Conservation (phyloP, 2,329 filamentous ascomycete genomes). For the Beauveria bassiana region DNA sequence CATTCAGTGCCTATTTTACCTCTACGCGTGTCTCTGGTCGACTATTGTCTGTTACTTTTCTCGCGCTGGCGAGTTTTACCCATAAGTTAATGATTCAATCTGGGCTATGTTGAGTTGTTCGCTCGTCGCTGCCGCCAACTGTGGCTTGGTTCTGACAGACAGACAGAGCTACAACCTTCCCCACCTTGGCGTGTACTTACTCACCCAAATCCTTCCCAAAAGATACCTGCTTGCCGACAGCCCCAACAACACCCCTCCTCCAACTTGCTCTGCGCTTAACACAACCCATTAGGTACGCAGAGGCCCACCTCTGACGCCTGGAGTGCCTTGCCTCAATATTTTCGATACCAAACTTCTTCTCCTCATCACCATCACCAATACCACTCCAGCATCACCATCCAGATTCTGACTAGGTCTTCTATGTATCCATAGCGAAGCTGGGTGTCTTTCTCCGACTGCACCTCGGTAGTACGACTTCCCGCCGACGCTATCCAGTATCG, state of each 20-base stretch:
- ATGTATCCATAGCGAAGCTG: constrained; percentile 4
- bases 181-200: background rate
- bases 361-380: constrained; percentile 15
- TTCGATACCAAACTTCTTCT: constrained; percentile 12
- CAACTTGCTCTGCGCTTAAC: background rate
- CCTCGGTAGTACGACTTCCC: background rate
- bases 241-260: background rate
- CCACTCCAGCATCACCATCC: constrained; percentile 3
- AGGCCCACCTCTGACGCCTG: constrained; percentile 31
- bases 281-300: constrained; percentile 28
- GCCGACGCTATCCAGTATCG: constrained; percentile 13
- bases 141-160: background rate
- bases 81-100: no score
- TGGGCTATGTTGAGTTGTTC: no score
- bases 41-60: no score
- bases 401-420: constrained; percentile 3
- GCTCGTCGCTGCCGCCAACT: no score
- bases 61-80: no score
- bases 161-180: background rate
- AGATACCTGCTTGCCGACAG: background rate
- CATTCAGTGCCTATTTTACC: background rate
- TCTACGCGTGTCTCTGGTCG: no score
- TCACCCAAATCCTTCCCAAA: background rate
- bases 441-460: constrained; percentile 4
- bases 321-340: constrained; percentile 16